Evolutionary conservation across 305 asterid species (phyloP), one percentile per base, ranked within the genome.

Genomic region (Coffea humblotiana): DNA sequence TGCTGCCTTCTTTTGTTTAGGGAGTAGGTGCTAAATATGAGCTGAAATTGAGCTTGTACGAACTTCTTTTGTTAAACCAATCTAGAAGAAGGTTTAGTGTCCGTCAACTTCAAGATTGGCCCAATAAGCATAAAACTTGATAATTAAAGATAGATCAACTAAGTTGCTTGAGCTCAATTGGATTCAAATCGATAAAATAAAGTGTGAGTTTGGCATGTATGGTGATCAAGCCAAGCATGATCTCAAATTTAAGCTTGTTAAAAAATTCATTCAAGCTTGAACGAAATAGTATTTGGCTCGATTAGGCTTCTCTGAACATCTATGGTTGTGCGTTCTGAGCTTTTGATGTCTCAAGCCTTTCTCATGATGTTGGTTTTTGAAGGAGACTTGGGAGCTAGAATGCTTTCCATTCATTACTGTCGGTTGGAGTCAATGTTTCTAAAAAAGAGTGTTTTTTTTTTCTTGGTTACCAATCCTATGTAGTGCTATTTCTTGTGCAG

Each of bases 401-500:
- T 49, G 47, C 27, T 63, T 16, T 48, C 48, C 58, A 52, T 11
- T 72, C 1, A 8, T 47, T 58, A 19, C n/a, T 8, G 1, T 81
- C 40, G n/a, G 23, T 76, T 54, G 15, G 63, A 8, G 60, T n/a
- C 14, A 16, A 10, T 47, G 49, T 3, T 73, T 27, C 18, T 19
- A 27, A 51, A 1, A 43, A 72, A 18, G 23, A 6, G 58, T 23
- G 43, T 40, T 40, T 40, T 43, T 75, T n/a, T 32, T 74, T n/a
- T 61, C 37, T 12, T 48, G 48, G 9, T n/a, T 29, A 18, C 32
- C 27, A 7, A 16, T 72, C 43, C 21, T 48, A 74, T 27, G 1
- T 52, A 12, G 15, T 52, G 51, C 60, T 72, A 49, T 77, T 76
- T 75, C 70, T 71, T 73, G 78, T 81, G 92, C 98, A 95, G 98